phyloP scores from a whole-genome alignment of 805 yeast genomes.

The Alloascoidea africana region DNA sequence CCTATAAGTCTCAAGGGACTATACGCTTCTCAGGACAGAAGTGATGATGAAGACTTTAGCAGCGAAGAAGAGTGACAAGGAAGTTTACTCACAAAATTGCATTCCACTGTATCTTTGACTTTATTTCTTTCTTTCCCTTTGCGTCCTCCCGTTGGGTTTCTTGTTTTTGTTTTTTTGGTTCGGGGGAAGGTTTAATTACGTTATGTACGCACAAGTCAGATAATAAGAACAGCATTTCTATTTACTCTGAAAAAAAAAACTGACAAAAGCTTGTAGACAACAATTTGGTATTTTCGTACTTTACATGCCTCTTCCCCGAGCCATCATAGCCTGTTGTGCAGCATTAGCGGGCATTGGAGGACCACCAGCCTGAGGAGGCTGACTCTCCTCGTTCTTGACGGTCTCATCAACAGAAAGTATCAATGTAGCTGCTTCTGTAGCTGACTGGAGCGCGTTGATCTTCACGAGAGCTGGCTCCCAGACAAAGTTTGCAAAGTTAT shows the following conservation, averaged over 20 bases:
- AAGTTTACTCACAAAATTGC: not conserved
- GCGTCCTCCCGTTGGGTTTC: too few species aligned
- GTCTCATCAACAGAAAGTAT: conserved; percentile 96
- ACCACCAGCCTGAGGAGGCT: conserved; percentile 21
- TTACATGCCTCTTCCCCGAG: conserved; percentile 9
- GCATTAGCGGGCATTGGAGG: too few species aligned
- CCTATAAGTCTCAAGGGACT: conserved; percentile 14
- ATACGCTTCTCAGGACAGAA: conserved; percentile 9
- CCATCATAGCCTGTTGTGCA: conserved; percentile 13
- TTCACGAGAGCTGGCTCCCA: conserved; percentile 98
- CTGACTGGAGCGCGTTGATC: conserved; percentile 84
- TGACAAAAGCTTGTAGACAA: too few species aligned
- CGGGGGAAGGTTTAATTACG: too few species aligned
- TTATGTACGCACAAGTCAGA: too few species aligned
- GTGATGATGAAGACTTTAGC: conserved; percentile 13
- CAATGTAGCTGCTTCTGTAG: conserved; percentile 92
- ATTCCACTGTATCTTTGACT: too few species aligned
- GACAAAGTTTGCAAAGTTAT: conserved; percentile 73
- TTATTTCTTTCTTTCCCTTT: too few species aligned
- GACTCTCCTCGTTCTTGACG: conserved; percentile 23
- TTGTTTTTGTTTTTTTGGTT: too few species aligned
- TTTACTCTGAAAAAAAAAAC: too few species aligned
- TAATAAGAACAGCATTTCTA: too few species aligned
- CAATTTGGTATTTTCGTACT: not conserved
- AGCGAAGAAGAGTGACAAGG: conserved; percentile 13